Conservation (phyloP, 202 grass and related monocot genomes). For the Tripidium arundinaceum region DNA sequence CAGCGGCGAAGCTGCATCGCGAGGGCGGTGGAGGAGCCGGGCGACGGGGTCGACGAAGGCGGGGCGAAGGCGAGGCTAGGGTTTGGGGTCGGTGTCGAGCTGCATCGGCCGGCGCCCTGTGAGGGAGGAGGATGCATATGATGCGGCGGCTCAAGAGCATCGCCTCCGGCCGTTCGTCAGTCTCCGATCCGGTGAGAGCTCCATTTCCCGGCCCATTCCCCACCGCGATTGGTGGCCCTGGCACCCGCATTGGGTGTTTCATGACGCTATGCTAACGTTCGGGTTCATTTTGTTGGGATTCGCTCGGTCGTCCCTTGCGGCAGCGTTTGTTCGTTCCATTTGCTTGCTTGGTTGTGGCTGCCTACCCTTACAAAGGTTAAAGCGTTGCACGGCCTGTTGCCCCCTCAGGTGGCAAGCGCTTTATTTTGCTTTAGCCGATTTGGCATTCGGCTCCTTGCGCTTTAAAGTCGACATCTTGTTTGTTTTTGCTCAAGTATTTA, state of each 20-base stretch:
- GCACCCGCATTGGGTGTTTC: constrained; percentile 31
- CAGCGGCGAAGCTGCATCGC: constrained; percentile 17
- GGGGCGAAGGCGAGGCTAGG: constrained; percentile 31
- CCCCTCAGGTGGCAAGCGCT: constrained; percentile 30
- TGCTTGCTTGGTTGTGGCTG: not conserved
- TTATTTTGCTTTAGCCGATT: constrained; percentile 17
- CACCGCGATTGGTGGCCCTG: not conserved
- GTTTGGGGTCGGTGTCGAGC: constrained; percentile 32
- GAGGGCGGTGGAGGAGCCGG: constrained; percentile 1
- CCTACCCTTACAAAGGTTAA: not conserved
- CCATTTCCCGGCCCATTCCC: not conserved
- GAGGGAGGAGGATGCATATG: constrained; percentile 81
- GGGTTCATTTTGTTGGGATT: not conserved
- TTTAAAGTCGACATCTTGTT: constrained; percentile 34
- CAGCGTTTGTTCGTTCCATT: constrained; percentile 9
- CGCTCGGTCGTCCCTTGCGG: not conserved
- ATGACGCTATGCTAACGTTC: not conserved
- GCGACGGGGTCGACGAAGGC: not conserved
- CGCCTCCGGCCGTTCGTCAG: constrained; percentile 71
- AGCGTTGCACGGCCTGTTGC: not conserved
- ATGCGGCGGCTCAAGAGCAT: constrained; percentile 93
- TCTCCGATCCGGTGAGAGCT: constrained; percentile 80
- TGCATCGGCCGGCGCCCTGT: not conserved
- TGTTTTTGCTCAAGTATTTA: constrained; percentile 16
- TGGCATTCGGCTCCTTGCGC: constrained; percentile 27